Base-by-base conservation (phyloP, 2,329 filamentous ascomycete species). In the Ophiostoma australiae region DNA sequence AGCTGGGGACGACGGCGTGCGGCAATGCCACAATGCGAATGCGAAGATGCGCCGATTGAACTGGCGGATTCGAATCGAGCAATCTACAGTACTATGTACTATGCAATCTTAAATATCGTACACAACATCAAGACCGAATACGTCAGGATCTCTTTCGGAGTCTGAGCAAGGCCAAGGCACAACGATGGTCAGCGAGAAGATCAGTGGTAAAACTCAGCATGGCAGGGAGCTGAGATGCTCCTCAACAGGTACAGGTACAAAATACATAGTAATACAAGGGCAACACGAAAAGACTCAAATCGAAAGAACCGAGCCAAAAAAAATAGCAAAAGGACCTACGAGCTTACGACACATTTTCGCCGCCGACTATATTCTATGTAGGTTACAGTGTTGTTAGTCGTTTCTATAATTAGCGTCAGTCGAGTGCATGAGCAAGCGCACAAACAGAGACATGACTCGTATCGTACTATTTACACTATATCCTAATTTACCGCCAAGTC, bases 261-360 rank as follows among this genome's bases (percentile, higher is more conserved):
- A 15, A 20, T n/a, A n/a, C n/a, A n/a, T n/a, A n/a, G n/a, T n/a
- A n/a, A n/a, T n/a, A 39, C 37, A 39, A 39, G 44, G 44, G 27
- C 15, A 48, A 48, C 1, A 48, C 44, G 15, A n/a, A 48, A n/a
- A 48, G 44, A 48, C 44, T 15, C 44, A 48, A 48, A 3, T 58
- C n/a, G 15, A 41, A 41, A 13, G 39, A 13, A 13, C 13, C 39
- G 15, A 41, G 11, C 39, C 15, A 11, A 41, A 41, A 15, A 11
- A 31, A 58, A 58, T 11, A 27, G 52, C n/a, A 31, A 58, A 58
- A 27, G 6, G 52, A 27, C 23, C 52, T 27, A 4, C 44, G 52
- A 58, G 52, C 52, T 58, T 58, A 58, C 52, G 52, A 58, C 52
- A 58, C 52, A 27, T 27, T 23, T 58, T 58, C 23, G 52, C 52